Base-by-base conservation (phyloP, 768 basidiomycete species). In the Russula dissimulans region DNA sequence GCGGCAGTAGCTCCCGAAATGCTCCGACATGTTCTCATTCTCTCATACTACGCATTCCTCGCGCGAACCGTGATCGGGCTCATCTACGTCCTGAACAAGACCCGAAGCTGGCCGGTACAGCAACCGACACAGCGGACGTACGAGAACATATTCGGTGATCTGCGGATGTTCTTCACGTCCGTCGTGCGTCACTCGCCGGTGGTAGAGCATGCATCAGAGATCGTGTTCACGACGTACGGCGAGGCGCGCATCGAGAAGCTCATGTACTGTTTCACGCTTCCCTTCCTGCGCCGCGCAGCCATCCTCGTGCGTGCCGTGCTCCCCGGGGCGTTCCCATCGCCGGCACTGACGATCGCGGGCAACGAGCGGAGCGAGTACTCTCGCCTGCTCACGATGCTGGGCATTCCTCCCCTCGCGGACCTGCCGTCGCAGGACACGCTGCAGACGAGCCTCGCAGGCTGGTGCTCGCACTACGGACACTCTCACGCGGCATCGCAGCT, bases 1-100 rank as follows among this genome's bases (percentile, higher is more conserved):
- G 94, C 95, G 0, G 88, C 90, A 2, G 85, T 97, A 47, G 85
- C 88, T 0, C 95, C 93, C 0, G 90, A 94, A 62, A 87, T 93
- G 69, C 80, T 99, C 31, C 83, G 87, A 36, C 89, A 97, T 66
- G 87, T 95, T 47, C 79, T 93, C n/a, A 78, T 90, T 42, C 79
- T 97, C 66, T 81, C 87, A 1, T 98, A 95, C 72, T 97, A 97
- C 69, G 91, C 91, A 5, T 87, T 87, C 65, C 78, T 99, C 50
- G 88, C 91, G 1, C 86, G 94, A 4, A 85, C 85, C 3, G 88
- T 91, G 66, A 82, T 98, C 48, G 90, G 90, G 0, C 75, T 97
- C 45, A 84, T 91, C n/a, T 88, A 87, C 63, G 77, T 89, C 29
- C 76, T 91, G 60, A 89, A 83, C 78, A 88, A 88, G 71, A 81